Evolutionary conservation across 2,329 filamentous ascomycete genomes (phyloP).

Genomic region (Neofusicoccum laricinum): DNA sequence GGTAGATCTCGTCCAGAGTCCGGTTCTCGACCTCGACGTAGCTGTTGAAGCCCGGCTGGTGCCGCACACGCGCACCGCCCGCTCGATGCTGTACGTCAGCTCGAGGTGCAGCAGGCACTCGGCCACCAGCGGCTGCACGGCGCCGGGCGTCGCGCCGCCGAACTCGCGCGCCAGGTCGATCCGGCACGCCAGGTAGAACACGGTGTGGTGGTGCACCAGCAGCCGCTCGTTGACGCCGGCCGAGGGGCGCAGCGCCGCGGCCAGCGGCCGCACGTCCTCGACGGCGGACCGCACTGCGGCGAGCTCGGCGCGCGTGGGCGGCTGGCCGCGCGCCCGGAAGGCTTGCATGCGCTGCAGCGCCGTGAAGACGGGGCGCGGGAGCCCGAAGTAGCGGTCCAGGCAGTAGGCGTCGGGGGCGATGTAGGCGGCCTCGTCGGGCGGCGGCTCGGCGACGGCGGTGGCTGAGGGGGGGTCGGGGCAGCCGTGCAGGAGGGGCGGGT

Average conservation of each 20-base stretch:
- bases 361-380: constrained; percentile 9
- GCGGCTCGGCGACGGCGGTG: not conserved
- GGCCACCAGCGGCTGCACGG: not conserved
- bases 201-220: constrained; percentile 6
- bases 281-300: not conserved
- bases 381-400: constrained; percentile 11
- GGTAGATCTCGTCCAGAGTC: constrained; percentile 49
- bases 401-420: not conserved
- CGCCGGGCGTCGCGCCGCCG: not conserved
- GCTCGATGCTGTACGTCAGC: constrained; percentile 11
- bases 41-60: constrained; percentile 9
- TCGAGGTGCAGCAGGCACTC: not conserved
- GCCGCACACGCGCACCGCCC: constrained; percentile 1
- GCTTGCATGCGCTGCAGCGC: constrained; percentile 4
- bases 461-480: not conserved
- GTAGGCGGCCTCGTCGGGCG: not conserved
- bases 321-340: too few relatives aligned
- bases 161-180: constrained; percentile 14
- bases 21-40: constrained; percentile 41
- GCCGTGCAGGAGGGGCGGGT: not conserved
- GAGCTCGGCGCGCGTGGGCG: too few relatives aligned
- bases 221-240: constrained; percentile 4
- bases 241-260: not conserved
- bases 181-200: constrained; percentile 8
- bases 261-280: not conserved